phyloP scores from a whole-genome alignment of 2,329 filamentous ascomycete genomes.

The Incumbomyces delicatus region DNA sequence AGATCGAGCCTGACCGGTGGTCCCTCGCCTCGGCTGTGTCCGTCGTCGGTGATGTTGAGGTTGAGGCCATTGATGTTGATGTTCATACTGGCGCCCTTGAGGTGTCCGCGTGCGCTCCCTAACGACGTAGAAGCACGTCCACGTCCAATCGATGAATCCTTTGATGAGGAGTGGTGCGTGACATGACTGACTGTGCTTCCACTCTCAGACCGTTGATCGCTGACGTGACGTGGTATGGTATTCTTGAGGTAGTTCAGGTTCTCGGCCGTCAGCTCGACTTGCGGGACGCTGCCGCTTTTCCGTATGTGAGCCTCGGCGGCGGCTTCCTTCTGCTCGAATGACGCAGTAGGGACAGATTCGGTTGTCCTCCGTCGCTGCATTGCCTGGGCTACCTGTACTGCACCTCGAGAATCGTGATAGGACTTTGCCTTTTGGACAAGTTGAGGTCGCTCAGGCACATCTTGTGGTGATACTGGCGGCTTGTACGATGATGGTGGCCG shows the following conservation, averaged over 20 bases:
- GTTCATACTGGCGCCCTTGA: slow-evolving; percentile 1
- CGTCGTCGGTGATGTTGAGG: slow-evolving; percentile 7
- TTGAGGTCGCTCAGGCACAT: slow-evolving; percentile 11
- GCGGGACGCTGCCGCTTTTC: slow-evolving; percentile 10
- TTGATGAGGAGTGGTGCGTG: slow-evolving; percentile 19
- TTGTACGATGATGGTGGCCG: slow-evolving; percentile 16
- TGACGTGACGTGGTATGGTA: slow-evolving; percentile 9
- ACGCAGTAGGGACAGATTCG: slow-evolving; percentile 1
- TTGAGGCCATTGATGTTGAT: slow-evolving; percentile 9
- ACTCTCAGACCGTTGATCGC: slow-evolving; percentile 15
- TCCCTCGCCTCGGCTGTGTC: not conserved
- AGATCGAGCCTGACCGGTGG: slow-evolving; percentile 4
- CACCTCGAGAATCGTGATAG: not conserved
- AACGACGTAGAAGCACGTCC: not conserved
- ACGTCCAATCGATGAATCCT: slow-evolving; percentile 14
- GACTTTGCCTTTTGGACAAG: slow-evolving; percentile 7
- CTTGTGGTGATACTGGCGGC: slow-evolving; percentile 1
- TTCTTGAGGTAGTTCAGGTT: slow-evolving; percentile 16
- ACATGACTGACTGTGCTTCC: slow-evolving; percentile 19
- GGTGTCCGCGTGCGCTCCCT: not conserved
- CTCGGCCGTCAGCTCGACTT: slow-evolving; percentile 15
- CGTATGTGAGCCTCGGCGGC: slow-evolving; percentile 16
- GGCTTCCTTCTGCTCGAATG: slow-evolving; percentile 10
- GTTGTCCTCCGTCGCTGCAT: slow-evolving; percentile 3
- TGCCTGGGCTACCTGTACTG: not conserved